phyloP scores from a whole-genome alignment of 148 eudicot species.

The Silene latifolia region DNA sequence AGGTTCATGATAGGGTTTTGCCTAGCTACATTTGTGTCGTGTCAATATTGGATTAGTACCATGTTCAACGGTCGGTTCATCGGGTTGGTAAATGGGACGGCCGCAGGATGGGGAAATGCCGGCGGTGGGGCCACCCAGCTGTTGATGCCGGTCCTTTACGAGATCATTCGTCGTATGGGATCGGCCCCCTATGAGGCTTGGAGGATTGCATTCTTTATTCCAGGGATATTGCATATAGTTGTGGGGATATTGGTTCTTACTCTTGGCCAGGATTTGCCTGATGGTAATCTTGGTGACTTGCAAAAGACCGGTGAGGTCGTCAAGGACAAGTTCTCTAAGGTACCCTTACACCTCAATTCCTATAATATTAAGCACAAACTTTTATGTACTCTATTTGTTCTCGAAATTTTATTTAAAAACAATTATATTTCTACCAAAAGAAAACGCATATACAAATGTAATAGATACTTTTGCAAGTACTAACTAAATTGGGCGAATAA shows the following conservation, averaged over 20 bases:
- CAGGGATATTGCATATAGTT: constrained; percentile 35
- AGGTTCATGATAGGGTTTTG: constrained; percentile 46
- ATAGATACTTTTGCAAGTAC: too few species aligned
- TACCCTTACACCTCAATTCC: not conserved
- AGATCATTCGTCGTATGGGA: constrained; percentile 24
- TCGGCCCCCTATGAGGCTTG: constrained; percentile 40
- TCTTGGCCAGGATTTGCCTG: constrained; percentile 50
- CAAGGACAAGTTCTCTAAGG: constrained; percentile 36
- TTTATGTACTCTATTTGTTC: too few species aligned
- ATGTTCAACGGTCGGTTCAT: constrained; percentile 45
- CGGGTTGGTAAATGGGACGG: constrained; percentile 42
- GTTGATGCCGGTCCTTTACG: constrained; percentile 47
- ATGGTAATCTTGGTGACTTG: constrained; percentile 40
- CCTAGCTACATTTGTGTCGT: constrained; percentile 45
- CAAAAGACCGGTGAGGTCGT: constrained; percentile 35
- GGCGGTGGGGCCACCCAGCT: constrained; percentile 52
- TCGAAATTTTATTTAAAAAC: too few species aligned
- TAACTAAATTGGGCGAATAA: too few species aligned
- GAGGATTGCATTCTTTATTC: constrained; percentile 50
- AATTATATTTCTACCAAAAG: too few species aligned
- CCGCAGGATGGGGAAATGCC: constrained; percentile 56
- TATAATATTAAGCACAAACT: not conserved
- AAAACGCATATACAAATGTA: too few species aligned
- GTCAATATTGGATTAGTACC: constrained; percentile 54
- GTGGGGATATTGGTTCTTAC: constrained; percentile 39